Evolutionary conservation across 768 basidiomycete species (phyloP), one percentile per base, ranked within the genome.

Genomic region (Dentipellis fragilis): DNA sequence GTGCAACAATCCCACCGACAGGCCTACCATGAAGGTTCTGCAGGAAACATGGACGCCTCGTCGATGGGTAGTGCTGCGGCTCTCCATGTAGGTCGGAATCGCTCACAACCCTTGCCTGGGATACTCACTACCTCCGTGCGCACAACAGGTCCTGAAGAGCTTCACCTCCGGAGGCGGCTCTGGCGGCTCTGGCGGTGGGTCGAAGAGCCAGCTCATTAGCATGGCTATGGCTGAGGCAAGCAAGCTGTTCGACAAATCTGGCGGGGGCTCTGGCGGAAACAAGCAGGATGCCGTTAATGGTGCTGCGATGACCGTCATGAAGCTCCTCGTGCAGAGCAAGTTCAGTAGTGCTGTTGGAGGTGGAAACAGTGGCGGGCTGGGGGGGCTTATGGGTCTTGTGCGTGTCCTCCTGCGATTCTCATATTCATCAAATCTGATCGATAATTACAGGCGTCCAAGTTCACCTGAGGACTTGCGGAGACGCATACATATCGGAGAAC

Each of bases 201-300:
- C 78, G 66, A 81, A 80, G 39, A 51, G 46, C 11, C 68, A 93
- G 67, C 72, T 94, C 57, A 83, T 95, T 69, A 86, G 87, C 63
- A 69, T 91, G 68, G 92, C 93, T 4, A 91, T 95, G 89, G 80
- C 81, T 0, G 85, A 94, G 62, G 87, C 83, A 0, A 72, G 78
- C 14, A 86, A 89, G 66, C 69, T 90, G 50, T 87, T 93, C 61
- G 88, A 90, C 62, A 70, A 77, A 59, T 75, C 79, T 22, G 86
- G 85, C 17, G 81, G 82, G 8, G 76, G 80, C 3, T 72, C 81
- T 4, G 76, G 79, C 10, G 83, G 85, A 10, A 77, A 77, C 66
- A 89, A 89, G 71, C 91, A 94, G 63, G 89, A 92, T 63, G 84
- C 84, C 9, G 82, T 94, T 64, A 89, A 87, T 56, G 79, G 86